A percentile compares a stretch with the other conserved stretches of the same genome.
phyloP scores from a whole-genome alignment of 1,284 basidiomycete species.

The Psilocybe mexicana region DNA sequence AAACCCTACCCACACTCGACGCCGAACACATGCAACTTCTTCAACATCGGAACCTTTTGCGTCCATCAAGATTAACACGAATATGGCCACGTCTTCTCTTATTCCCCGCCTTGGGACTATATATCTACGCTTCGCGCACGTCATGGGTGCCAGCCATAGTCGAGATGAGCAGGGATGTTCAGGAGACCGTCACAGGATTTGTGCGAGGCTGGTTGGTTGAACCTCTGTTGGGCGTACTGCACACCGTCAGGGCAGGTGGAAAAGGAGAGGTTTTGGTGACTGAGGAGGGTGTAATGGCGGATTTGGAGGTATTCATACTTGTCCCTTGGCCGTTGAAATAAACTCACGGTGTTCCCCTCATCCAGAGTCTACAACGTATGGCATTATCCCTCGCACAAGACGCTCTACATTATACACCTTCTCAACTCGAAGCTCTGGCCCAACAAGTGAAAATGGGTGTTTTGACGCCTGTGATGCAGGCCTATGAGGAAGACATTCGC shows the following conservation, averaged over 20 bases:
- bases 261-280: slow-evolving; percentile 75
- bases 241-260: slow-evolving; percentile 77
- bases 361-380: slow-evolving; percentile 91
- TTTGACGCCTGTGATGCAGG: slow-evolving; percentile 83
- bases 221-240: slow-evolving; percentile 80
- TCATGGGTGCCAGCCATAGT: slow-evolving; percentile 47
- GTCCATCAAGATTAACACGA: slow-evolving; percentile 59
- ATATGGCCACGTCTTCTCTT: slow-evolving; percentile 71
- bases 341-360: neutral
- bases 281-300: slow-evolving; percentile 76
- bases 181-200: slow-evolving; percentile 77
- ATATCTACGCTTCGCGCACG: slow-evolving; percentile 38
- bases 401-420: slow-evolving; percentile 62
- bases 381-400: slow-evolving; percentile 83
- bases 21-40: slow-evolving; percentile 22
- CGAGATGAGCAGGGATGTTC: slow-evolving; percentile 60
- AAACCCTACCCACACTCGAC: slow-evolving; percentile 18
- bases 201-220: slow-evolving; percentile 86
- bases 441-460: slow-evolving; percentile 78
- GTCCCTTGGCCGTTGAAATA: neutral
- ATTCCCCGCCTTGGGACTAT: slow-evolving; percentile 60
- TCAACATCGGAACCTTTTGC: slow-evolving; percentile 40
- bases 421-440: slow-evolving; percentile 67
- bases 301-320: slow-evolving; percentile 62
- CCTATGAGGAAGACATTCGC: slow-evolving; percentile 93